Percentiles rank a stretch among this genome's conserved stretches.
phyloP scores from a whole-genome alignment of 2,329 filamentous ascomycete genomes.

The Colletotrichum sp. region DNA sequence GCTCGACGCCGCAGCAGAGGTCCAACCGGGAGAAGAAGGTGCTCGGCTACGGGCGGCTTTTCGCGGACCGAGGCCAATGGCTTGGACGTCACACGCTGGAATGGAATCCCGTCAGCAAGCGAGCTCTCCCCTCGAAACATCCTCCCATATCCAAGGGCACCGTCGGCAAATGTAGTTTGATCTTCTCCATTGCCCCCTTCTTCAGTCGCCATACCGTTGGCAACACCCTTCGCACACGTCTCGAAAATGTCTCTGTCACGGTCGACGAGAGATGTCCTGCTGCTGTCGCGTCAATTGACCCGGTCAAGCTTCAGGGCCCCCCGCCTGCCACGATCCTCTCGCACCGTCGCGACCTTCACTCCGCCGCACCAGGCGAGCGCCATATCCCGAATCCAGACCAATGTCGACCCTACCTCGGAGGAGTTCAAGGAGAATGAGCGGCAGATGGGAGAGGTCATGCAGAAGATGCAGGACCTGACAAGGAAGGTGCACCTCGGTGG shows the following conservation, averaged over 20 bases:
- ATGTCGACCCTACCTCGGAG: constrained; percentile 77
- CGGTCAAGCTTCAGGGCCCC: constrained; percentile 24
- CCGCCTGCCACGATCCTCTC: constrained; percentile 35
- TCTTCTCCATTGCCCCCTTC: neutral
- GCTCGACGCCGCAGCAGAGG: constrained; percentile 19
- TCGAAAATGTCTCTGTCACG: constrained; percentile 52
- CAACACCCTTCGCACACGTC: neutral
- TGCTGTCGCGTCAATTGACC: constrained; percentile 48
- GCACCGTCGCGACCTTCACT: constrained; percentile 75
- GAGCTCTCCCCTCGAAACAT: constrained; percentile 11
- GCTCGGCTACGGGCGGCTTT: constrained; percentile 50
- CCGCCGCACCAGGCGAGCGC: constrained; percentile 82
- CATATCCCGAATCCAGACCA: constrained; percentile 79
- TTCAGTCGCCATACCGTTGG: constrained; percentile 21
- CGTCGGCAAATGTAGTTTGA: constrained; percentile 26
- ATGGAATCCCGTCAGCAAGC: constrained; percentile 22
- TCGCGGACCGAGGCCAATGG: constrained; percentile 38
- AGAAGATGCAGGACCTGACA: constrained; percentile 73
- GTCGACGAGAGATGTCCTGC: constrained; percentile 49
- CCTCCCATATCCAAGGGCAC: constrained; percentile 21
- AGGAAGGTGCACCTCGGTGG: constrained; percentile 77
- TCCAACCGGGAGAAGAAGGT: constrained; percentile 20
- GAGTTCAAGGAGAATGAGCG: constrained; percentile 82
- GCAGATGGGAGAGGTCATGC: constrained; percentile 78
- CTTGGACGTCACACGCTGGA: constrained; percentile 16